Conservation (phyloP, 345 rosid genomes). For the Moricandia arvensis region DNA sequence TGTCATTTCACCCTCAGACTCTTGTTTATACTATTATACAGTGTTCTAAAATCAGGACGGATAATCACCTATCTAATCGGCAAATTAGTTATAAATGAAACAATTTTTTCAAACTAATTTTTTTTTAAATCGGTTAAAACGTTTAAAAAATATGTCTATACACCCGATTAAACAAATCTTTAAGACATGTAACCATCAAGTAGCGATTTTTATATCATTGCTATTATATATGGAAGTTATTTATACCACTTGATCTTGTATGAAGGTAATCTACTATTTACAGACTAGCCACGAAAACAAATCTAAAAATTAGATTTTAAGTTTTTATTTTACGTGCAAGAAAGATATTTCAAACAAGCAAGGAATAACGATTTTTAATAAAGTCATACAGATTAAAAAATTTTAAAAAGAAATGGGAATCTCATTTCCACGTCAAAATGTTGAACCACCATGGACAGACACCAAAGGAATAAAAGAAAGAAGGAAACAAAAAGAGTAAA, state of each 20-base stretch:
- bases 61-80: no score
- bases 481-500: constrained; percentile 30
- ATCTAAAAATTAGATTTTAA: background rate
- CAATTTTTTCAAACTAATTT: no score
- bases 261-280: background rate
- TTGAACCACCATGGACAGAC: constrained; percentile 27
- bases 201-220: no score
- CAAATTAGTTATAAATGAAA: no score
- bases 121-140: no score
- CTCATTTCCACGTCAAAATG: constrained; percentile 42
- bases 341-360: constrained; percentile 32
- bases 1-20: no score
- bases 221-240: background rate
- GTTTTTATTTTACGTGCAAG: background rate
- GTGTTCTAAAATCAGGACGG: no score
- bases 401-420: constrained; percentile 30
- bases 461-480: constrained; percentile 28
- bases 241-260: background rate
- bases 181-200: no score
- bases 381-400: constrained; percentile 25
- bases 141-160: no score
- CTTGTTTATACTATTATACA: no score
- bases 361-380: constrained; percentile 28
- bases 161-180: no score
- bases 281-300: background rate